These are phyloP conservation scores for Samsoniella hepiali DNA, from an alignment of 2,329 filamentous ascomycete genomes.

Conservation along the genomic window DNA sequence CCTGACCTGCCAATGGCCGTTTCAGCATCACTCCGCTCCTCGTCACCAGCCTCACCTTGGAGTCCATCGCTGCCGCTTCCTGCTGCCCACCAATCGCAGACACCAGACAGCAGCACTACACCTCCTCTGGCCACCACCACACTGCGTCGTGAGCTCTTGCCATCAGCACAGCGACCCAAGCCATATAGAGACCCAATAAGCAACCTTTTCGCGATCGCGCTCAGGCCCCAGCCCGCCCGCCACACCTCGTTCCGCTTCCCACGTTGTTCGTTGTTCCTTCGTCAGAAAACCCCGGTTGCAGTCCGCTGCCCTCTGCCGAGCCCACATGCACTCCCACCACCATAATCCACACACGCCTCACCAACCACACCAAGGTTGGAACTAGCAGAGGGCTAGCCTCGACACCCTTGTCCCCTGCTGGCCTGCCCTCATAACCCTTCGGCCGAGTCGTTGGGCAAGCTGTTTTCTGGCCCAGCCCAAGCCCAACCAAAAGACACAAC, in stretches of 20 bases:
- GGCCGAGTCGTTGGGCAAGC: conserved; percentile 13
- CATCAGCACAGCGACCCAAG: too few species aligned
- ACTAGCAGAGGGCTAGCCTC: conserved; percentile 10
- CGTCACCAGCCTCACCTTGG: background rate
- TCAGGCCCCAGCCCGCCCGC: background rate
- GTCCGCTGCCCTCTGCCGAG: conserved; percentile 4
- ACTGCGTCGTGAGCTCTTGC: background rate
- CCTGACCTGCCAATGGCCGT: background rate
- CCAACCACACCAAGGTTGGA: background rate
- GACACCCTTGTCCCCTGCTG: background rate
- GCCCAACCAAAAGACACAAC: conserved; percentile 6
- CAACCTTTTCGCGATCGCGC: background rate
- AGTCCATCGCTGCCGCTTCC: background rate
- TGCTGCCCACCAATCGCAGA: background rate
- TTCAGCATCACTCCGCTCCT: background rate
- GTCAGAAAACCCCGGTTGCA: background rate
- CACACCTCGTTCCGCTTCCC: background rate
- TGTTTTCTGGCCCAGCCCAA: conserved; percentile 11
- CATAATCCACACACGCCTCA: background rate
- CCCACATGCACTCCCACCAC: background rate
- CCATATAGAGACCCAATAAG: too few species aligned
- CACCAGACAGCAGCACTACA: background rate
- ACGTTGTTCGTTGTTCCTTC: background rate
- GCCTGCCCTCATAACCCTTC: background rate
- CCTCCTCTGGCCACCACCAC: too few species aligned